phyloP scores from a whole-genome alignment of 441 rosid species.

The Melastoma candidum region DNA sequence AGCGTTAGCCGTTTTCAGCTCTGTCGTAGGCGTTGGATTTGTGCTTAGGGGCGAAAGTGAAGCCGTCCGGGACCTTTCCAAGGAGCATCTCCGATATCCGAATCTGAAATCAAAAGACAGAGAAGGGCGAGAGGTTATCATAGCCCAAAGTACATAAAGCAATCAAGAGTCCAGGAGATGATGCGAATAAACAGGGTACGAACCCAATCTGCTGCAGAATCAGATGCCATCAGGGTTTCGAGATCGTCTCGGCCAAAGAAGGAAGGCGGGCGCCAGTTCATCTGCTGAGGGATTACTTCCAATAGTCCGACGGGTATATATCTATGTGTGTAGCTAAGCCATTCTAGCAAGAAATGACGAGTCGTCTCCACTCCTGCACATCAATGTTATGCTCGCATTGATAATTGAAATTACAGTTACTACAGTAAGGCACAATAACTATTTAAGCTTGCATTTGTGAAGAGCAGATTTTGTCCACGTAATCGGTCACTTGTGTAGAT shows the following conservation, averaged over 20 bases:
- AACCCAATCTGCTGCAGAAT: conserved; percentile 97
- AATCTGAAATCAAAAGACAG: conserved; percentile 29
- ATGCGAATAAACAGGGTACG: not conserved
- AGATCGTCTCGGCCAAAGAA: conserved; percentile 88
- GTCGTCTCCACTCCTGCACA: conserved; percentile 81
- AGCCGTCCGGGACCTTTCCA: conserved; percentile 84
- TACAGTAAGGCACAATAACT: no score
- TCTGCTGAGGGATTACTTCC: conserved; percentile 67
- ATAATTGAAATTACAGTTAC: no score
- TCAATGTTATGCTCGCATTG: not conserved
- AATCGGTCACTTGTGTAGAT: no score
- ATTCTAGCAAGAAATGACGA: conserved; percentile 88
- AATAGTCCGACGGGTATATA: conserved; percentile 83
- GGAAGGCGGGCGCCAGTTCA: conserved; percentile 93
- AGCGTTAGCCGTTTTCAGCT: conserved; percentile 73
- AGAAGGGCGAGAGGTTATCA: not conserved
- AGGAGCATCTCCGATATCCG: conserved; percentile 85
- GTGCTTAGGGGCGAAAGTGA: conserved; percentile 87
- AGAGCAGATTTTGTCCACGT: no score
- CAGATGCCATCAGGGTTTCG: conserved; percentile 87
- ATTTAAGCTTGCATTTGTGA: no score
- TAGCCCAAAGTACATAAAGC: not conserved
- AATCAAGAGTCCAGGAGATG: not conserved
- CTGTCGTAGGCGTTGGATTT: conserved; percentile 86
- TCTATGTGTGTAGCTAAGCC: conserved; percentile 84